Evolutionary conservation across 2,329 filamentous ascomycete genomes (phyloP).

Genomic region (Ophiobolus disseminans): DNA sequence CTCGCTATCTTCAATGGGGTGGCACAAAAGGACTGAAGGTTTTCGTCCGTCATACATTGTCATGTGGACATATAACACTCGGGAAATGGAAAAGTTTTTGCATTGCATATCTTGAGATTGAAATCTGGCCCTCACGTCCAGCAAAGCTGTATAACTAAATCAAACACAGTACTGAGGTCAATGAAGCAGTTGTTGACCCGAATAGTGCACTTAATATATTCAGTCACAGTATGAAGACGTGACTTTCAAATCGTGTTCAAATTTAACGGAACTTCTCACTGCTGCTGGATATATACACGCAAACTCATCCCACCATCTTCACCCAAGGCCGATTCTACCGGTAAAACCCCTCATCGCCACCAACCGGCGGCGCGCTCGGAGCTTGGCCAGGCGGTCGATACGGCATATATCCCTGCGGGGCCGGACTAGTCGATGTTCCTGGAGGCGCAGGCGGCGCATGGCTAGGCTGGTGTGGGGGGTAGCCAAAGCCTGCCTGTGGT

Average conservation of each 20-base stretch:
- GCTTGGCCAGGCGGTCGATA: conserved; percentile 45
- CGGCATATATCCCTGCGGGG: conserved; percentile 39
- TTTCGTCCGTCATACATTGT: too few relatives aligned
- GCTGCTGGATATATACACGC: neutral
- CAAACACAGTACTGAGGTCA: neutral
- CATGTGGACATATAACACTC: too few relatives aligned
- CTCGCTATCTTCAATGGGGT: too few relatives aligned
- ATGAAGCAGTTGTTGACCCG: too few relatives aligned
- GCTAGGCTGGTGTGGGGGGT: conserved; percentile 41
- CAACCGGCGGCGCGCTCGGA: conserved; percentile 38
- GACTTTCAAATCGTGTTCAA: too few relatives aligned
- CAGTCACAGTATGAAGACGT: too few relatives aligned
- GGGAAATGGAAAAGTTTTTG: too few relatives aligned
- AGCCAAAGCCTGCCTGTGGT: conserved; percentile 35
- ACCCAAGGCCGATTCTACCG: conserved; percentile 19
- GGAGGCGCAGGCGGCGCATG: conserved; percentile 44
- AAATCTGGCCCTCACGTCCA: too few relatives aligned
- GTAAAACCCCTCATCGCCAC: conserved; percentile 44
- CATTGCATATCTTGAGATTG: too few relatives aligned
- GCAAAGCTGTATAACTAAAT: neutral
- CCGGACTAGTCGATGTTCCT: conserved; percentile 28
- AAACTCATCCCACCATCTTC: neutral
- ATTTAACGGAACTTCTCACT: too few relatives aligned
- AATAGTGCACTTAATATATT: too few relatives aligned
- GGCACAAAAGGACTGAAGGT: too few relatives aligned